These are phyloP conservation scores for Colletotrichum lupini DNA, from an alignment of 2,329 filamentous ascomycete genomes.

Conservation along the genomic window DNA sequence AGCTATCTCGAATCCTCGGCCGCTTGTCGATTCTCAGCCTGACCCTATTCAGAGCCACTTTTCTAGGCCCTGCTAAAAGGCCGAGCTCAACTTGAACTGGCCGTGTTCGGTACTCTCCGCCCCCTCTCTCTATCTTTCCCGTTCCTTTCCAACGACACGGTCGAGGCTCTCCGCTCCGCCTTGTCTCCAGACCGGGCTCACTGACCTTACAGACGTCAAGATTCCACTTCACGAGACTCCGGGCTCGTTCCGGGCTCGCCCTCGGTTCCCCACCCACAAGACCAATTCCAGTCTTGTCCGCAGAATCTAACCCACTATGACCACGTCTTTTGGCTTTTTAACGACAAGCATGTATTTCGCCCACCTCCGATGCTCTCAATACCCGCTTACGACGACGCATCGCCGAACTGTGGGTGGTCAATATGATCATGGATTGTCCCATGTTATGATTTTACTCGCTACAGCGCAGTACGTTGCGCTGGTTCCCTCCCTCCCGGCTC, in stretches of 20 bases:
- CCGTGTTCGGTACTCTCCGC: not conserved
- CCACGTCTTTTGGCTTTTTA: not conserved
- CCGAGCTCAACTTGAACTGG: not conserved
- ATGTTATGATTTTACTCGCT: not conserved
- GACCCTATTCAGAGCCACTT: not conserved
- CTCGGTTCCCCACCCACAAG: not conserved
- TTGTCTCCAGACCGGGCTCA: not conserved
- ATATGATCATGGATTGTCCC: not conserved
- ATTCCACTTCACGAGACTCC: not conserved
- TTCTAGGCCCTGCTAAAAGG: not conserved
- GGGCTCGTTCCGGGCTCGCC: not conserved
- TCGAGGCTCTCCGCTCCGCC: not conserved
- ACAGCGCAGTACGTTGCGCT: constrained; percentile 4
- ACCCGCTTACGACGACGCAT: not conserved
- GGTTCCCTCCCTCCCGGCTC: not conserved
- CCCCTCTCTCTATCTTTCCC: not conserved
- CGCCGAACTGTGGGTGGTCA: not conserved
- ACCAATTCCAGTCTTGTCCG: not conserved
- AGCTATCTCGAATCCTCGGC: not conserved
- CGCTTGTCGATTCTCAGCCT: not conserved
- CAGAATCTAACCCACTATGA: not conserved
- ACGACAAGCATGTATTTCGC: not conserved
- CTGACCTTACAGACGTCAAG: constrained; percentile 16
- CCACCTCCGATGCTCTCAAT: not conserved
- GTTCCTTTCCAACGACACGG: not conserved